phyloP scores from a whole-genome alignment of 257 asterid species.

The Solanum chmielewskii region DNA sequence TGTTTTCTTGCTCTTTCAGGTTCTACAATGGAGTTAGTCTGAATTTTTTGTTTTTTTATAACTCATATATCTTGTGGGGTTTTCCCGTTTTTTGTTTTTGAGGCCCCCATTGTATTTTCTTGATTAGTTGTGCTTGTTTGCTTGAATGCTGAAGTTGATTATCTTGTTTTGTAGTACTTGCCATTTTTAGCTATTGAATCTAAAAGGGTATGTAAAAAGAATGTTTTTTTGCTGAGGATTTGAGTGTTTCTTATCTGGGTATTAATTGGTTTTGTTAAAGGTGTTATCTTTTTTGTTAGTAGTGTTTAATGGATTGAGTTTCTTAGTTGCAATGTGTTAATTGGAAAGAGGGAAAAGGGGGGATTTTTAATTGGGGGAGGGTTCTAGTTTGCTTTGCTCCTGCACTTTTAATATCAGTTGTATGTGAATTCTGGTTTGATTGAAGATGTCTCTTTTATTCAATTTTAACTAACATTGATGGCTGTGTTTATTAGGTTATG shows the following conservation, averaged over 20 bases:
- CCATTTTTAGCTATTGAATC: constrained; percentile 20
- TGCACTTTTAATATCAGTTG: neutral
- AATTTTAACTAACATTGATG: neutral
- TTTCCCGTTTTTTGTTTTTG: neutral
- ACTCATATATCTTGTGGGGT: neutral
- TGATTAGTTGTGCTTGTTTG: neutral
- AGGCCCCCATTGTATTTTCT: constrained; percentile 3
- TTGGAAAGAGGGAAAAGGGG: neutral
- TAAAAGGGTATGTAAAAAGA: constrained; percentile 11
- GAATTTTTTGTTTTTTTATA: neutral
- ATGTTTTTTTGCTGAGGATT: constrained; percentile 1
- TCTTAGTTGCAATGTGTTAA: neutral
- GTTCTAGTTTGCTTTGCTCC: neutral
- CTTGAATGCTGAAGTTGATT: constrained; percentile 5
- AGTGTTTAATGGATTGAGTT: neutral
- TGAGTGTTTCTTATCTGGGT: neutral
- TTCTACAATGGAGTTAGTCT: neutral
- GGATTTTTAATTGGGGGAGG: neutral
- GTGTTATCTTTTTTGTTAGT: constrained; percentile 24
- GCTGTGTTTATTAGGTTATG: neutral
- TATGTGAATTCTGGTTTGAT: neutral
- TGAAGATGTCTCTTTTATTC: neutral
- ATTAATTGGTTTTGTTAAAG: constrained; percentile 9
- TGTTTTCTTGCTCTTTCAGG: neutral
- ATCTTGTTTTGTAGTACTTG: constrained; percentile 9